phyloP scores from a whole-genome alignment of 2,329 filamentous ascomycete genomes.

The Didymella segeticola region DNA sequence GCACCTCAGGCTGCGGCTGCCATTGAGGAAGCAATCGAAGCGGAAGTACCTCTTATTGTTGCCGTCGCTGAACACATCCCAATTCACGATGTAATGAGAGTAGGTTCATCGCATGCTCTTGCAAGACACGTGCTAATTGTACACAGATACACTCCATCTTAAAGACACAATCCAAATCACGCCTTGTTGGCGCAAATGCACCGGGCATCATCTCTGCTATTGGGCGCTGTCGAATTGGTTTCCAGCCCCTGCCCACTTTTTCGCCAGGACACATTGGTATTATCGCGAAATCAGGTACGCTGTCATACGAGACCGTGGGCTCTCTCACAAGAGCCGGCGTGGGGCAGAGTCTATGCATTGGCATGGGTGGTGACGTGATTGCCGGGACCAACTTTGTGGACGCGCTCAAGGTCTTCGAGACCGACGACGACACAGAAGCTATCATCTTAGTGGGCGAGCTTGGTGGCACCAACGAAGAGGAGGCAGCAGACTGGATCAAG shows the following conservation, averaged over 20 bases:
- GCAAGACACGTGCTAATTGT: constrained; percentile 9
- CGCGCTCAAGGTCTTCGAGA: constrained; percentile 69
- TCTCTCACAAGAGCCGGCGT: constrained; percentile 75
- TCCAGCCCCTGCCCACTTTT: constrained; percentile 78
- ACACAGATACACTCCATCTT: constrained; percentile 71
- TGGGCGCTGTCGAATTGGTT: constrained; percentile 74
- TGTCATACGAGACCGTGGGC: constrained; percentile 81
- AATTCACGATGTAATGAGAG: constrained; percentile 76
- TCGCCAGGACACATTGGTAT: constrained; percentile 73
- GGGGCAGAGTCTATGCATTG: constrained; percentile 78
- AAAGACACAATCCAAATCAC: constrained; percentile 72
- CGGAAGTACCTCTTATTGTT: constrained; percentile 78
- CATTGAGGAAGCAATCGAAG: constrained; percentile 81
- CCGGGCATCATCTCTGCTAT: constrained; percentile 80
- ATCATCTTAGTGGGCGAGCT: constrained; percentile 77
- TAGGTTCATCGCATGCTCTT: constrained; percentile 44
- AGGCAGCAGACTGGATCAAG: constrained; percentile 76
- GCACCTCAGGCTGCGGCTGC: constrained; percentile 75
- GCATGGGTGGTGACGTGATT: constrained; percentile 78
- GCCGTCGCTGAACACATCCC: constrained; percentile 83
- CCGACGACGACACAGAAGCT: constrained; percentile 72
- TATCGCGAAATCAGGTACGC: constrained; percentile 79
- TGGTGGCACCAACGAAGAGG: constrained; percentile 72
- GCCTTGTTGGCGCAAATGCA: constrained; percentile 81
- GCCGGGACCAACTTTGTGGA: constrained; percentile 78